Evolutionary conservation across 2,329 filamentous ascomycete genomes (phyloP).

Genomic region (Venturia effusa): DNA sequence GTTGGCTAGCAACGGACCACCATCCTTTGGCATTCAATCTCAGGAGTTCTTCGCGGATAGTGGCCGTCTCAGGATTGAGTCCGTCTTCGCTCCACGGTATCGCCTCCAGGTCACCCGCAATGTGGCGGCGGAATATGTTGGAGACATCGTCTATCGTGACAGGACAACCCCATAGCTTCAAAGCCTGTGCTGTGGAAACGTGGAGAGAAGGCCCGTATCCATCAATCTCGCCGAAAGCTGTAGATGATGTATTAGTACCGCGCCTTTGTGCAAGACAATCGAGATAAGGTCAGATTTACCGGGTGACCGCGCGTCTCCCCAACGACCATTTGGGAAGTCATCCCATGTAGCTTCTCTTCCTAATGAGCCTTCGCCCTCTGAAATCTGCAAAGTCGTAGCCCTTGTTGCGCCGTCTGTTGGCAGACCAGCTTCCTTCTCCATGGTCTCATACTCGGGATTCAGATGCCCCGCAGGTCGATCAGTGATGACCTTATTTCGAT

Average conservation of each 20-base stretch:
- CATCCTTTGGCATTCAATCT: conserved; percentile 72
- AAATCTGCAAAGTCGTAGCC: conserved; percentile 81
- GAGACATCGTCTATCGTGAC: conserved; percentile 61
- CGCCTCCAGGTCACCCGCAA: conserved; percentile 66
- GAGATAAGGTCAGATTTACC: conserved; percentile 13
- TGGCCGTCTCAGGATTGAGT: conserved; percentile 69
- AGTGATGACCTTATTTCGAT: conserved; percentile 80
- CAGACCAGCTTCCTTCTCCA: conserved; percentile 66
- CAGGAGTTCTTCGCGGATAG: conserved; percentile 67
- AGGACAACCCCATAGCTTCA: conserved; percentile 77
- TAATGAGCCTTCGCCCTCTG: conserved; percentile 79
- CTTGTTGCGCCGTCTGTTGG: conserved; percentile 59
- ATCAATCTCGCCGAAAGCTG: conserved; percentile 88
- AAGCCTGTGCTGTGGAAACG: conserved; percentile 73
- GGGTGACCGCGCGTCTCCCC: conserved; percentile 85
- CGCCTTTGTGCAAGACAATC: background rate
- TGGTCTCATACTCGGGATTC: conserved; percentile 48
- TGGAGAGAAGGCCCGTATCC: conserved; percentile 97
- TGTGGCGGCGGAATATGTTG: conserved; percentile 67
- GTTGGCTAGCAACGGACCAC: conserved; percentile 96
- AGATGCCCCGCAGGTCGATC: conserved; percentile 47
- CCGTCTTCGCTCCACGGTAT: conserved; percentile 93
- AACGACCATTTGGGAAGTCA: conserved; percentile 92
- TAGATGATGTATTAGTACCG: conserved; percentile 11
- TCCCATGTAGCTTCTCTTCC: conserved; percentile 97